These are phyloP conservation scores for Phaeosphaeria sp. DNA, from an alignment of 2,329 filamentous ascomycete species.

Conservation along the genomic window DNA sequence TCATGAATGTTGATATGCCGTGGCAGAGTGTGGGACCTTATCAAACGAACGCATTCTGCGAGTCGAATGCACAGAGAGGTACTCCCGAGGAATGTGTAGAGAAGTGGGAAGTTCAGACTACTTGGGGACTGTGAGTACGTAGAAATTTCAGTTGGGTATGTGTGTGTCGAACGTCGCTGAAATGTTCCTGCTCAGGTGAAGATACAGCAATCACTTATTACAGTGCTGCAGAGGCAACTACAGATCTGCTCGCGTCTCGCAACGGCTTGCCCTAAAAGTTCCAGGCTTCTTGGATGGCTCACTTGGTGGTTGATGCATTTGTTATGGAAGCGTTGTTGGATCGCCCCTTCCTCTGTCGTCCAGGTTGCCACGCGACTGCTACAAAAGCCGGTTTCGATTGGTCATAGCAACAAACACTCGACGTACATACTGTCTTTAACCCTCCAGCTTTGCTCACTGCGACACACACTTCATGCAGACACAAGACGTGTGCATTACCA, in stretches of 20 bases:
- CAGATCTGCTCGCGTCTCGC: too few relatives aligned
- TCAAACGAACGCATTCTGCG: background rate
- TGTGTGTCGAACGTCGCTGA: background rate
- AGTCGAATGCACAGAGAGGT: background rate
- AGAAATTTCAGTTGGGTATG: background rate
- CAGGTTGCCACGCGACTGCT: slow-evolving; percentile 2
- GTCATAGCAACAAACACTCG: background rate
- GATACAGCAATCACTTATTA: too few relatives aligned
- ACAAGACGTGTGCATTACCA: background rate
- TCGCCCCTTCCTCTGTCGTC: slow-evolving; percentile 1
- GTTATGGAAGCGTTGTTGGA: background rate
- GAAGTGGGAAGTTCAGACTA: background rate
- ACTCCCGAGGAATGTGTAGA: background rate
- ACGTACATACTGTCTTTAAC: background rate
- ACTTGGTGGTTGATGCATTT: background rate
- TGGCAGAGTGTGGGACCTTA: slow-evolving; percentile 1
- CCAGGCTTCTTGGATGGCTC: too few relatives aligned
- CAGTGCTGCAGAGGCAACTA: background rate
- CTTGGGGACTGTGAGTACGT: background rate
- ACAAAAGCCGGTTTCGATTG: background rate
- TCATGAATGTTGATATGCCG: background rate
- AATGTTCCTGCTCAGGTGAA: background rate
- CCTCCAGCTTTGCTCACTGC: background rate
- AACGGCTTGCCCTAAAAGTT: background rate
- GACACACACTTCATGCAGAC: background rate